Conservation (phyloP, 2,329 filamentous ascomycete genomes). For the Talaromyces verruculosus region DNA sequence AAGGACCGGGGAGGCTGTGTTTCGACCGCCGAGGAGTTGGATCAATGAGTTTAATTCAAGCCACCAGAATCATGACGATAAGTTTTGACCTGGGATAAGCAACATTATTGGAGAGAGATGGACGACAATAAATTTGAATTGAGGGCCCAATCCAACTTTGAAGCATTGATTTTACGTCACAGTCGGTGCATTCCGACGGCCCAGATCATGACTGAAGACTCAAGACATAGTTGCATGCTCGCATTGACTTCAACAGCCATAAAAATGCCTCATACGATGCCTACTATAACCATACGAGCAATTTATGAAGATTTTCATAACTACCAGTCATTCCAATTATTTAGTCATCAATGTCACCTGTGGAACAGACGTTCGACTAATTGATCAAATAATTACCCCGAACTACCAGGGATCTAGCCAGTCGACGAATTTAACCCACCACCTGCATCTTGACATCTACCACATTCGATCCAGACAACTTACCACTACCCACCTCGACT, state of each 20-base stretch:
- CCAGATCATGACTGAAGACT: neutral
- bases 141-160: neutral
- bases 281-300: neutral
- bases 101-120: neutral
- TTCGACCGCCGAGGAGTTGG: neutral
- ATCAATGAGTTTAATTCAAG: slow-evolving; percentile 8
- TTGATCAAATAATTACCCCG: neutral
- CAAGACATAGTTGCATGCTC: neutral
- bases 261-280: slow-evolving; percentile 4
- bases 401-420: neutral
- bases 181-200: neutral
- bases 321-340: neutral
- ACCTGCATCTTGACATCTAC: neutral
- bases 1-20: slow-evolving; percentile 1
- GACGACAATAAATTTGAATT: neutral
- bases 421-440: neutral
- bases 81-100: neutral
- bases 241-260: neutral
- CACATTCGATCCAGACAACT: neutral
- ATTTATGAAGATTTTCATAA: neutral
- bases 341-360: neutral
- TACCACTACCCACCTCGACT: slow-evolving; percentile 1
- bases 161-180: neutral
- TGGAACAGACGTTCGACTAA: neutral
- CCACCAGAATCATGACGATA: neutral